Base-by-base conservation (phyloP, 495 filamentous ascomycete genomes). In the Aspergillus bertholletiae region DNA sequence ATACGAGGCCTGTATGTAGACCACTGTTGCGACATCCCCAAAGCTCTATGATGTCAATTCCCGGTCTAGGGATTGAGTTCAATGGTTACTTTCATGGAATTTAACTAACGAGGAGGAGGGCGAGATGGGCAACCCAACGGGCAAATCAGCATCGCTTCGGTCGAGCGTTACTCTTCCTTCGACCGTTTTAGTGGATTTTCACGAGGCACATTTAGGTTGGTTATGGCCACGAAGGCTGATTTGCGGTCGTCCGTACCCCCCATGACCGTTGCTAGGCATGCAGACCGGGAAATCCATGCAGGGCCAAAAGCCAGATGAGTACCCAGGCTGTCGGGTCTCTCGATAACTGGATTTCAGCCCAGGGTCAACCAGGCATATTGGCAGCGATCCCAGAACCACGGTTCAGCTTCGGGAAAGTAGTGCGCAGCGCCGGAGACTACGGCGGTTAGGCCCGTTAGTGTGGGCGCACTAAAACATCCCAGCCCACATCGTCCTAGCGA, bases 331-430 rank as follows among this genome's bases (percentile, higher is more conserved):
- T 61, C 66, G 70, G 71, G 69, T 65, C 59, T 51, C 22, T 44
- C 51, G 54, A 55, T 46, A 26, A 51, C 51, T 54, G 60, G 55
- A 51, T 28, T 54, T 58, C 20, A 45, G 26, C 41, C 47, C 51
- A 52, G 13, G 34, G 34, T 37, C 13, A 15, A 37, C n/a, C 34
- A 49, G 48, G 48, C 32, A 51, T 30, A 40, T 68, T 61, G 57
- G 57, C 43, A 55, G 41, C 30, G 54, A 71, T 61, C 69, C 73
- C 73, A 70, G 68, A 64, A 62, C 71, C 69, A 71, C 68, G 73
- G 73, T 75, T 75, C 72, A 65, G 40, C 17, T 47, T 63, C 69
- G 67, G 71, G 69, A 67, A 73, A 57, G 35, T 43, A 60, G 56
- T 35, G 49, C 46, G 39, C 50, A 48, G 49, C 51, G 51, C 60